Evolutionary conservation across 768 basidiomycete genomes (phyloP), one percentile per base, ranked within the genome.

Genomic region (Suillus subalutaceus): DNA sequence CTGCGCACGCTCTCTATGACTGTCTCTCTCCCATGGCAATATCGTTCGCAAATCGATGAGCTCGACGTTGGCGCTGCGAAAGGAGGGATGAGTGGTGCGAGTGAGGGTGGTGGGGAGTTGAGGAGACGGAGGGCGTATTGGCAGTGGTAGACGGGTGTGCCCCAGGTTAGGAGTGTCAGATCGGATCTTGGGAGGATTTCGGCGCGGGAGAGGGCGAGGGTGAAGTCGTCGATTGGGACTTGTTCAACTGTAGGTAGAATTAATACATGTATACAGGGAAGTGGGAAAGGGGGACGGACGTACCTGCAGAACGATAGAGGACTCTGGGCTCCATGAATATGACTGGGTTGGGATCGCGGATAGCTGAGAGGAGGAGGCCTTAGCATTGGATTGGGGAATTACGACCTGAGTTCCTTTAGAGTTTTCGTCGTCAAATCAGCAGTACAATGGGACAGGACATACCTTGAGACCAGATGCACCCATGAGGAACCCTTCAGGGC

Each of bases 361-460:
- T 94, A 0, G 94, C 89, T 18, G 88, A 86, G 9, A 97, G 6
- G 26, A 98, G 81, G 2, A 98, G 82, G 1, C 96, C 96, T 77
- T 97, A 97, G n/a, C 94, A 95, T 81, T 97, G 96, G 46, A 96
- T 88, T 96, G 90, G 4, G 96, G 96, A 48, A 98, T 92, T 20
- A 97, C 93, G 64, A 97, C 79, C 79, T 55, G 6, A 15, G 20
- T 26, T 55, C 44, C 62, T 41, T 10, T 44, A 56, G 52, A 35
- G 20, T 53, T 40, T 40, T 26, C 6, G 13, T 55, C 6, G 41
- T 57, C 6, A 8, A 16, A 6, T 44, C 4, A 59, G 40, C 18
- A 7, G 10, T 44, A 23, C 9, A 23, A 68, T 41, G 10, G 8
- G 32, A 30, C 12, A 26, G 10, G 30, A 12, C 66, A 16, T 65